These are phyloP conservation scores for Acacia confusa DNA, from an alignment of 306 rosid genomes.

Conservation along the genomic window DNA sequence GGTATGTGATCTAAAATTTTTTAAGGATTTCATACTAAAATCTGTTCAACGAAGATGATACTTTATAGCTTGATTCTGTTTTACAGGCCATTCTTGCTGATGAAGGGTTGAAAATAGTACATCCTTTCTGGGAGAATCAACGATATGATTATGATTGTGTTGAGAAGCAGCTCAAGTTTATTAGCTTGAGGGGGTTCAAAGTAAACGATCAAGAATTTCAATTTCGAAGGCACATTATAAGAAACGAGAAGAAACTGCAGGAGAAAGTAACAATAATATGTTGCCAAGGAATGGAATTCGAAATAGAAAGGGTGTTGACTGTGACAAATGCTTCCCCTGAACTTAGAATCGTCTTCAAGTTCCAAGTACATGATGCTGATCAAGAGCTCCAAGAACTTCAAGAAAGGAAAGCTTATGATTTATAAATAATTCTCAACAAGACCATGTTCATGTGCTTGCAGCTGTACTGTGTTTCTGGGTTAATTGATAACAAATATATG, in stretches of 20 bases:
- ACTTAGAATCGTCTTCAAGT: neutral
- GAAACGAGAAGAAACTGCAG: neutral
- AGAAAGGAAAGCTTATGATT: neutral
- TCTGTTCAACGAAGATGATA: no score
- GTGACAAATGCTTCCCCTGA: neutral
- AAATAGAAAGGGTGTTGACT: neutral
- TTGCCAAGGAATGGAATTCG: neutral
- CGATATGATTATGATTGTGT: neutral
- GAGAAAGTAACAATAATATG: neutral
- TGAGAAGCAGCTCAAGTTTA: conserved; percentile 8
- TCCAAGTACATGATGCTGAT: neutral
- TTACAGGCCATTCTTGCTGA: neutral
- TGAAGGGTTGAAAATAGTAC: neutral
- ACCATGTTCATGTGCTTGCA: neutral
- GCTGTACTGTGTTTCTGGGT: neutral
- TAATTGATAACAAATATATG: no score
- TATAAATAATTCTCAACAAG: neutral
- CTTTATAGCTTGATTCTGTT: neutral
- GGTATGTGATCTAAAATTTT: neutral
- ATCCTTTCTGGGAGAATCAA: neutral
- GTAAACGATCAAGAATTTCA: conserved; percentile 11
- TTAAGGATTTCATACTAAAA: no score
- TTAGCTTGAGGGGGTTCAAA: conserved; percentile 6
- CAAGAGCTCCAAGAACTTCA: neutral
- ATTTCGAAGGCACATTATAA: neutral